A percentile compares a stretch with the other conserved stretches of the same genome.
Conservation (phyloP, 2,329 filamentous ascomycete genomes). For the Penicillium sp. region DNA sequence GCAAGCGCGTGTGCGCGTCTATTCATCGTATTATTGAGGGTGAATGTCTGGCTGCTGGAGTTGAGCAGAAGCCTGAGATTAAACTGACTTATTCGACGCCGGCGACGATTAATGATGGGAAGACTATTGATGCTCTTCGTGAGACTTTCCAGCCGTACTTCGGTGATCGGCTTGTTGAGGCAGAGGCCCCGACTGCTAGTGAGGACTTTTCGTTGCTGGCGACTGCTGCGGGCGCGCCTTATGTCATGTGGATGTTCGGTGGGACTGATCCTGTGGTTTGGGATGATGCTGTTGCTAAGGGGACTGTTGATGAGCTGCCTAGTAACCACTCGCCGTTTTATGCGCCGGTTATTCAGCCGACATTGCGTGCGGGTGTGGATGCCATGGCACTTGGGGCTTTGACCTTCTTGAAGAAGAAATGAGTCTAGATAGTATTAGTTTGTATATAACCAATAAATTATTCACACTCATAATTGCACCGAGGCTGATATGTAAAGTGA, state of each 20-base stretch:
- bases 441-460: not conserved
- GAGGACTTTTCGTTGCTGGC: conserved; percentile 60
- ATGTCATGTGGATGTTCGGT: conserved; percentile 56
- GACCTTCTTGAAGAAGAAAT: conserved; percentile 28
- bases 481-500: not conserved
- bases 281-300: conserved; percentile 49
- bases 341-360: conserved; percentile 56
- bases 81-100: conserved; percentile 45
- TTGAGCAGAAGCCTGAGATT: conserved; percentile 44
- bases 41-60: conserved; percentile 52
- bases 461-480: not conserved
- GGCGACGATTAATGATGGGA: conserved; percentile 51
- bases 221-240: conserved; percentile 48
- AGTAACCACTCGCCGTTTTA: conserved; percentile 59
- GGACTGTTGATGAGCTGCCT: conserved; percentile 48
- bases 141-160: conserved; percentile 49
- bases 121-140: conserved; percentile 42
- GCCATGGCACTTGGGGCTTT: conserved; percentile 51
- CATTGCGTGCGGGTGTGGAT: conserved; percentile 51
- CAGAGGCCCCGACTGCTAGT: conserved; percentile 45
- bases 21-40: conserved; percentile 49
- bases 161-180: conserved; percentile 34
- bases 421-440: not conserved
- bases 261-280: conserved; percentile 49
- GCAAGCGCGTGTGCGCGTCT: conserved; percentile 34